Percentiles rank a stretch among this genome's conserved stretches.
These are phyloP conservation scores for Pichia phayaonensis DNA, from an alignment of 805 yeast genomes.

Conservation along the genomic window DNA sequence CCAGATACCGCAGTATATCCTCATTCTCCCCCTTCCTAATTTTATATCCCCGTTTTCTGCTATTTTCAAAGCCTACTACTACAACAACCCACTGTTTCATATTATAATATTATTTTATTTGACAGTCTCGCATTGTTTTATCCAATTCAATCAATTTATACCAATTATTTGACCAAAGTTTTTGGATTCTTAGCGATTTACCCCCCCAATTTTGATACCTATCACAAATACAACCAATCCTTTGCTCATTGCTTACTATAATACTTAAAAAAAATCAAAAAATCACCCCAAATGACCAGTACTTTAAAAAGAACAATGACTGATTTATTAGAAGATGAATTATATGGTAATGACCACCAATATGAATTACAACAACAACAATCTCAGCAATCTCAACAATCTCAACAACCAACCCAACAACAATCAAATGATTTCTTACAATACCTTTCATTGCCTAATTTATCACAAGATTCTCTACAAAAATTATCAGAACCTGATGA, in stretches of 20 bases:
- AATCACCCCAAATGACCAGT: conserved; percentile 18
- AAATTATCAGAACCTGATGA: conserved; percentile 2
- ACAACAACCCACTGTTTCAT: not conserved
- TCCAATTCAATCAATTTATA: not conserved
- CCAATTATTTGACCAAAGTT: not conserved
- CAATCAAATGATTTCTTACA: conserved; percentile 16
- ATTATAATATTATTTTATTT: no score
- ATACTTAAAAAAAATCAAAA: not conserved
- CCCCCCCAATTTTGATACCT: not conserved
- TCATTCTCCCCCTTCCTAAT: not conserved
- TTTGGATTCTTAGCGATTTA: no score
- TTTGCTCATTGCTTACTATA: not conserved
- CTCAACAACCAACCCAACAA: not conserved
- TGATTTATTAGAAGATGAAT: conserved; percentile 27
- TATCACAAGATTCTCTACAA: conserved; percentile 22
- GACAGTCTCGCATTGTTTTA: not conserved
- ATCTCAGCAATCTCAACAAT: not conserved
- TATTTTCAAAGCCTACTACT: not conserved
- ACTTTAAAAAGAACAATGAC: conserved; percentile 27
- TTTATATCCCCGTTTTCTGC: not conserved
- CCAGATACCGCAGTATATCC: not conserved
- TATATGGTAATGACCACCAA: conserved; percentile 14
- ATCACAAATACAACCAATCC: not conserved
- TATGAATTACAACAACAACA: not conserved
- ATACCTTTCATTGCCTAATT: conserved; percentile 18